Evolutionary conservation across 2,329 filamentous ascomycete species (phyloP).

Genomic region (Verticillium tricorpus): DNA sequence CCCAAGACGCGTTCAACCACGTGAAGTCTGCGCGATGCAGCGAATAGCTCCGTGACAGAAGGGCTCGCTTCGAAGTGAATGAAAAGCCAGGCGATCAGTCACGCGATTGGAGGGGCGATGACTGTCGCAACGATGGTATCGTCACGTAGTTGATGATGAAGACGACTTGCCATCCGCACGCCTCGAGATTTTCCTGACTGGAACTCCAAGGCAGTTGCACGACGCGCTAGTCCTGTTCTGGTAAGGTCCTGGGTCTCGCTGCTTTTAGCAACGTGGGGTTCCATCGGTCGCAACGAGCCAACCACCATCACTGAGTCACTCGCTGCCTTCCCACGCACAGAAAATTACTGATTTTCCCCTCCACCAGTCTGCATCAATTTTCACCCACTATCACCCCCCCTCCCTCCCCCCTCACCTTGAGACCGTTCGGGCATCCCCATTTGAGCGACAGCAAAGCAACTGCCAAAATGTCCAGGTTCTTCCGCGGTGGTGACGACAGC

Average conservation of each 20-base stretch:
- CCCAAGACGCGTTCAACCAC: constrained; percentile 9
- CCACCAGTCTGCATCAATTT: not conserved
- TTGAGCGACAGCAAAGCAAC: constrained; percentile 14
- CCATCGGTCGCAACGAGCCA: not conserved
- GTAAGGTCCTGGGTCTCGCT: not conserved
- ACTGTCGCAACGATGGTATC: constrained; percentile 2
- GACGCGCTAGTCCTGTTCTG: not conserved
- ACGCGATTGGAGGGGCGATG: constrained; percentile 1
- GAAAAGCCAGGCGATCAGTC: not conserved
- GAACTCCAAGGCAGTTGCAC: not conserved
- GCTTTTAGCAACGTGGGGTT: not conserved
- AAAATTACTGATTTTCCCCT: constrained; percentile 1
- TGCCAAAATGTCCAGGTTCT: constrained; percentile 72
- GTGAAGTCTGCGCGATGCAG: not conserved
- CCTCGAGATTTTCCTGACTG: not conserved
- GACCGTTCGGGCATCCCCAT: not conserved
- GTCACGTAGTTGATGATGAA: not conserved
- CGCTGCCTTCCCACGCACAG: not conserved
- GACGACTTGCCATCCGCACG: not conserved
- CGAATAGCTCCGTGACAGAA: not conserved
- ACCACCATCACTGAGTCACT: not conserved
- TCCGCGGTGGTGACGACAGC: constrained; percentile 90
- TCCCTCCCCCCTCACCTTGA: constrained; percentile 9
- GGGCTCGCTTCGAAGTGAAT: not conserved
- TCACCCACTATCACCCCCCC: constrained; percentile 8